Conservation (phyloP, 2,329 filamentous ascomycete species). For the Plenodomus lindquistii region DNA sequence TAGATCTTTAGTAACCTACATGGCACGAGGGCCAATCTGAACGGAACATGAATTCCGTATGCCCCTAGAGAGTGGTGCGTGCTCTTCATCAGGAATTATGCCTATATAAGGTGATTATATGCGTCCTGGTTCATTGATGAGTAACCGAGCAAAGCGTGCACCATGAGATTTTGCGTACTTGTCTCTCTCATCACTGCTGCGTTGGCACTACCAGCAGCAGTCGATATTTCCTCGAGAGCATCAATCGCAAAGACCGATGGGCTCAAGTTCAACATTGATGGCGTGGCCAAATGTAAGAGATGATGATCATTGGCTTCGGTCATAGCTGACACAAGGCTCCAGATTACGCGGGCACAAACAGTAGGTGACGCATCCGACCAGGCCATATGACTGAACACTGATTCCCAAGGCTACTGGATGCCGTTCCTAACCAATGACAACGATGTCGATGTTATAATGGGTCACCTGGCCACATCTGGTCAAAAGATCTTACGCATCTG, state of each 20-base stretch:
- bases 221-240: conserved; percentile 16
- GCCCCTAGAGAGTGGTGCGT: too few relatives aligned
- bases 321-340: conserved; percentile 1
- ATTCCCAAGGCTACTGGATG: conserved; percentile 62
- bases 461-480: conserved; percentile 54
- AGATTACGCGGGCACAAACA: conserved; percentile 59
- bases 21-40: not conserved
- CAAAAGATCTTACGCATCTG: conserved; percentile 64
- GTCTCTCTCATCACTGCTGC: conserved; percentile 23
- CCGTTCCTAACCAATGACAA: conserved; percentile 56
- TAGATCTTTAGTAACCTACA: not conserved
- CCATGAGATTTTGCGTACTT: conserved; percentile 28
- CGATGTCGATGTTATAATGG: conserved; percentile 57
- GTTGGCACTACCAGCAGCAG: conserved; percentile 23
- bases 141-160: not conserved
- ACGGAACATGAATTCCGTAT: not conserved
- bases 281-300: conserved; percentile 35
- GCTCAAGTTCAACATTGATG: conserved; percentile 41
- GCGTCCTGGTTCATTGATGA: too few relatives aligned
- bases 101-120: not conserved
- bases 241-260: conserved; percentile 32
- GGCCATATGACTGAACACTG: conserved; percentile 39
- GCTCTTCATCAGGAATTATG: too few relatives aligned
- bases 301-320: not conserved
- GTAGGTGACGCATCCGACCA: conserved; percentile 11